These are phyloP conservation scores for Pleurotus ostreatus DNA, from an alignment of 768 basidiomycete genomes.

Conservation along the genomic window DNA sequence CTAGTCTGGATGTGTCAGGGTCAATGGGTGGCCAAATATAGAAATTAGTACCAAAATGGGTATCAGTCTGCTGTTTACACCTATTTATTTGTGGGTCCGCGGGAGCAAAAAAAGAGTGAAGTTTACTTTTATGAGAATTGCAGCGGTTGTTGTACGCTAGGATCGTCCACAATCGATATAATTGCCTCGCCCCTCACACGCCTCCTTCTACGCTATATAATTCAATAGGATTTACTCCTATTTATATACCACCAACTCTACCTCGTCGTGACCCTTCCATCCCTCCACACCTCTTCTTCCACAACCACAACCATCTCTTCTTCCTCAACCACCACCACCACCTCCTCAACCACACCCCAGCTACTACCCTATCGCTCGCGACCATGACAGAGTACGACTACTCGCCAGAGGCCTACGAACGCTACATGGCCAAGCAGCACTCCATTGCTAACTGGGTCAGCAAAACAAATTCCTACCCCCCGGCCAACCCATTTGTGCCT, in stretches of 20 bases:
- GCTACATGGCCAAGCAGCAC: slow-evolving; percentile 9
- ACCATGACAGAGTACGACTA: slow-evolving; percentile 17
- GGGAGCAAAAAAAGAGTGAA: slow-evolving; percentile 1
- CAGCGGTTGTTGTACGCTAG: neutral
- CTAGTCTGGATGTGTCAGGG: no score
- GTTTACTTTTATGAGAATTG: neutral
- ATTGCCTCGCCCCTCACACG: slow-evolving; percentile 7
- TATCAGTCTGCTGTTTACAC: no score
- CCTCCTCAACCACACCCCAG: neutral
- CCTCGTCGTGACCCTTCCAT: neutral
- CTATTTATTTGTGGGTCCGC: neutral
- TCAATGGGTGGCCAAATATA: no score
- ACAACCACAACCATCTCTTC: neutral
- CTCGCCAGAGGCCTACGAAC: slow-evolving; percentile 12
- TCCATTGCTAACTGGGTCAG: slow-evolving; percentile 10
- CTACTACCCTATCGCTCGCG: neutral
- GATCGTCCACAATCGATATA: neutral
- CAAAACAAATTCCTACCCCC: slow-evolving; percentile 2
- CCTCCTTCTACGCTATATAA: neutral
- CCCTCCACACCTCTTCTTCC: neutral
- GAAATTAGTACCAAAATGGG: no score
- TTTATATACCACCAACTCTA: neutral
- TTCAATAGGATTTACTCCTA: neutral
- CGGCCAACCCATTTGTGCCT: slow-evolving; percentile 4
- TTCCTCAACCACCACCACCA: neutral